Percentiles rank a stretch among this genome's conserved stretches.
Evolutionary conservation across 139 green algal genomes (phyloP).

Genomic region (Chlorella ohadii): DNA sequence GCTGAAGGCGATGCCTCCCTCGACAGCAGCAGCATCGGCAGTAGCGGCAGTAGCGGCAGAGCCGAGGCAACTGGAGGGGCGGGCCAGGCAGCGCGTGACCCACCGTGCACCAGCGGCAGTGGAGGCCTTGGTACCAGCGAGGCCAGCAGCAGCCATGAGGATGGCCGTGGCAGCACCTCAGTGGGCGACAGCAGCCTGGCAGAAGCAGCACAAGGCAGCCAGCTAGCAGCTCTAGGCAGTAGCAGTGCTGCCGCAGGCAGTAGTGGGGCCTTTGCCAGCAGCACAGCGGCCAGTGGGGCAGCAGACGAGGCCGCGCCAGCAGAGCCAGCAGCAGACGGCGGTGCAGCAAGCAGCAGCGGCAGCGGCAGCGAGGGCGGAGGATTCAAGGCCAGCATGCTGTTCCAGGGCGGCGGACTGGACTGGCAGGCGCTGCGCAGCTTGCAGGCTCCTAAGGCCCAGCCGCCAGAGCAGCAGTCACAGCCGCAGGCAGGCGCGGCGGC

Average conservation of each 20-base stretch:
- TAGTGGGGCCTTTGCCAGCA: not conserved
- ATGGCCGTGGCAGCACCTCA: not conserved
- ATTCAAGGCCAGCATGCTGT: not conserved
- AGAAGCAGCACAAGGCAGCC: not conserved
- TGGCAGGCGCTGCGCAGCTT: not conserved
- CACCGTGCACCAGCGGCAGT: not conserved
- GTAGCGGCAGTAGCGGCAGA: not conserved
- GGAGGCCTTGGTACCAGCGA: not conserved
- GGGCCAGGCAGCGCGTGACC: not conserved
- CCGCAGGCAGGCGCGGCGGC: not conserved
- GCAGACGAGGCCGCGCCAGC: not conserved
- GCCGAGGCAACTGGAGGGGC: not conserved
- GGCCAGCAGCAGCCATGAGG: too few species aligned
- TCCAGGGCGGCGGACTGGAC: not conserved
- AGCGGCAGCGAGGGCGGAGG: not conserved
- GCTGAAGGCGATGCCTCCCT: too few species aligned
- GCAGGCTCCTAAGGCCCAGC: slow-evolving; percentile 5
- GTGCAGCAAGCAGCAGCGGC: not conserved
- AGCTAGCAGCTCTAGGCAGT: not conserved
- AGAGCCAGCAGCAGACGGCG: not conserved
- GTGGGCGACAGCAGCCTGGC: not conserved
- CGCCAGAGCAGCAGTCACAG: slow-evolving; percentile 30
- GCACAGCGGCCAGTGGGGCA: not conserved
- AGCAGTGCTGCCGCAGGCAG: not conserved
- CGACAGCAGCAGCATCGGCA: too few species aligned